These are phyloP conservation scores for Nicotiana sylvestris DNA, from an alignment of 257 asterid species.

Conservation along the genomic window DNA sequence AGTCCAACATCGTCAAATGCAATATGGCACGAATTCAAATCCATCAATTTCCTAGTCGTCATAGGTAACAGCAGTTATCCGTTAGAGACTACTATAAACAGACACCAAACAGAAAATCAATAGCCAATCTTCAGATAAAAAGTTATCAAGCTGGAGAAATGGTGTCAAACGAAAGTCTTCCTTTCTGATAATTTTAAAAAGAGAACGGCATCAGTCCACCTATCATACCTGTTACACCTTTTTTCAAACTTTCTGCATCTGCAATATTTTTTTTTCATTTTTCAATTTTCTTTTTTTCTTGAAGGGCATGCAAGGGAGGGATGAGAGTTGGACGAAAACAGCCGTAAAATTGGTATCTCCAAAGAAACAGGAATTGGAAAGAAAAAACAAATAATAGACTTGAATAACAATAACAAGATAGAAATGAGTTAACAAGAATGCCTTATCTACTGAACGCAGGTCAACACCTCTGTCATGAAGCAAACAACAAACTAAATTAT, in stretches of 20 bases:
- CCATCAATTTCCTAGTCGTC: conserved; percentile 5
- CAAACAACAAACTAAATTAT: neutral
- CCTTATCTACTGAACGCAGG: conserved; percentile 1
- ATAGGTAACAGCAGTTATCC: neutral
- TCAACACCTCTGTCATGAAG: conserved; percentile 2
- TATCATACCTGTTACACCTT: neutral
- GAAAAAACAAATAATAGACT: neutral
- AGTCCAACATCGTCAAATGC: neutral
- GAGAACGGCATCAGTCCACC: neutral
- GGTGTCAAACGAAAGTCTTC: neutral
- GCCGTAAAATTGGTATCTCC: neutral
- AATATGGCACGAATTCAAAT: neutral
- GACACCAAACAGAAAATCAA: conserved; percentile 1
- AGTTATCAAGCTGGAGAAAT: conserved; percentile 3
- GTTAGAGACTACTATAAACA: neutral
- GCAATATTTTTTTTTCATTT: neutral
- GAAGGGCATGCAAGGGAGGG: neutral
- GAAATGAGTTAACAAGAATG: neutral
- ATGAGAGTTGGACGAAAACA: neutral
- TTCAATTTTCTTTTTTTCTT: neutral
- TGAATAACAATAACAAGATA: neutral
- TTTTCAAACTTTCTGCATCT: neutral
- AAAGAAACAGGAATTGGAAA: neutral
- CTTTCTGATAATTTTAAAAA: neutral
- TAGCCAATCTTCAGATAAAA: neutral